phyloP scores from a whole-genome alignment of 768 basidiomycete genomes.

The Multifurca ochricompacta region DNA sequence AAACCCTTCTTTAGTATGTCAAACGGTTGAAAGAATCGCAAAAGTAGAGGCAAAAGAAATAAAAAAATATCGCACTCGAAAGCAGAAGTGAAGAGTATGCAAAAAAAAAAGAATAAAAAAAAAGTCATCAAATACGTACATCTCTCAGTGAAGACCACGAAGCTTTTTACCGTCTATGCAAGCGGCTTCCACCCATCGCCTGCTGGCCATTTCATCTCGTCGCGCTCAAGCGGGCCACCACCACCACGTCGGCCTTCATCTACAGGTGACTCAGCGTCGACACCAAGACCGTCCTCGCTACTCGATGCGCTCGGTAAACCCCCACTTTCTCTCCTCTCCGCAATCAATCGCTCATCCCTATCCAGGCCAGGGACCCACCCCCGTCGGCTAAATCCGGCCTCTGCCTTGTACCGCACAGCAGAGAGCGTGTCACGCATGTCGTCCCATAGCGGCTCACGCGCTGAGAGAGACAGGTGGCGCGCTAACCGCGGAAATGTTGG shows the following conservation, averaged over 20 bases:
- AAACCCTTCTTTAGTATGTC: too few species aligned
- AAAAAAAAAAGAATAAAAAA: background rate
- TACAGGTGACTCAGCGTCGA: slow-evolving; percentile 18
- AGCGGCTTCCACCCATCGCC: slow-evolving; percentile 49
- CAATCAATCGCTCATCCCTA: slow-evolving; percentile 33
- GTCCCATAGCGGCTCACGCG: slow-evolving; percentile 36
- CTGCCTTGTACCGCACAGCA: slow-evolving; percentile 61
- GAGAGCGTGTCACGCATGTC: slow-evolving; percentile 15
- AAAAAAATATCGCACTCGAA: background rate
- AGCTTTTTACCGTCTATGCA: background rate
- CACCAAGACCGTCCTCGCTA: slow-evolving; percentile 17
- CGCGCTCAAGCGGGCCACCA: slow-evolving; percentile 30
- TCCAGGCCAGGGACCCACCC: slow-evolving; percentile 44
- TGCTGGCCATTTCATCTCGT: slow-evolving; percentile 55
- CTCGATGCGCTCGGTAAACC: slow-evolving; percentile 24
- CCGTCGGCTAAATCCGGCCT: slow-evolving; percentile 54
- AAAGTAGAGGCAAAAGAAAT: background rate
- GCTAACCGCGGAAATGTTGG: slow-evolving; percentile 24
- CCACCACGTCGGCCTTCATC: slow-evolving; percentile 10
- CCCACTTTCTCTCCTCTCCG: slow-evolving; percentile 28
- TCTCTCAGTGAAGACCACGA: too few species aligned
- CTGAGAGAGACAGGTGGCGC: slow-evolving; percentile 35
- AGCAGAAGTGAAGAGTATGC: too few species aligned
- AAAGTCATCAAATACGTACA: background rate
- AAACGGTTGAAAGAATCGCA: too few species aligned